Base-by-base conservation (phyloP, 331 rosid genomes). In the Rosa hybrid region DNA sequence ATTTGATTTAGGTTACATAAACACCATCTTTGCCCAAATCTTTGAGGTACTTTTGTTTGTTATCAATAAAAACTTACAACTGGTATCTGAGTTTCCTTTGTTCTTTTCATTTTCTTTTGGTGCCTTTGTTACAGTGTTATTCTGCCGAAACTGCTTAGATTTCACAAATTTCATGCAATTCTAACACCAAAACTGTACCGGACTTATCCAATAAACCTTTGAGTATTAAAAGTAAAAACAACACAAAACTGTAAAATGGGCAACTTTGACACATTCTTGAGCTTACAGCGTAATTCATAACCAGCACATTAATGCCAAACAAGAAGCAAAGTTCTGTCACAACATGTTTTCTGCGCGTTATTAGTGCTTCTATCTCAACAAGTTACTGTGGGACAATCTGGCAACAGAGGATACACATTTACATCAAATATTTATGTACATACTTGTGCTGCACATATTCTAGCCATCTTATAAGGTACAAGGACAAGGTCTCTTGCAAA, bases 371-470 rank as follows among this genome's bases (percentile, higher is more conserved):
- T 23, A 57, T 20, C 18, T 68, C 80, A n/a, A 3, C 17, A 54
- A 3, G 78, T 77, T 59, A 27, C 62, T 8, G 5, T 23, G 17
- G 41, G 20, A 0, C 12, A 54, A 12, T 8, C 45, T 48, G 49
- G 50, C 57, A 34, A 46, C 54, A 59, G 69, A 69, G 46, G 25
- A 38, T 56, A n/a, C 44, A 45, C 78, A 76, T 76, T 73, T 77
- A 76, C 77, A 82, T 18, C 17, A 2, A 44, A 23, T 60, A 48
- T 34, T 14, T 82, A 71, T 82, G 85, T 82, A 71, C 81, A 76
- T 49, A 21, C 41, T 41, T 49, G 4, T 27, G 41, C 27, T 25
- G 27, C 27, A 25, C 72, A 38, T 76, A 9, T 70, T 49, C 44
- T 63, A 56, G 60, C 64, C 73, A 81, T 76, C 18, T 12, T 78